Evolutionary conservation across 2,329 filamentous ascomycete species (phyloP).

Genomic region (Hymenoscyphus repandus): DNA sequence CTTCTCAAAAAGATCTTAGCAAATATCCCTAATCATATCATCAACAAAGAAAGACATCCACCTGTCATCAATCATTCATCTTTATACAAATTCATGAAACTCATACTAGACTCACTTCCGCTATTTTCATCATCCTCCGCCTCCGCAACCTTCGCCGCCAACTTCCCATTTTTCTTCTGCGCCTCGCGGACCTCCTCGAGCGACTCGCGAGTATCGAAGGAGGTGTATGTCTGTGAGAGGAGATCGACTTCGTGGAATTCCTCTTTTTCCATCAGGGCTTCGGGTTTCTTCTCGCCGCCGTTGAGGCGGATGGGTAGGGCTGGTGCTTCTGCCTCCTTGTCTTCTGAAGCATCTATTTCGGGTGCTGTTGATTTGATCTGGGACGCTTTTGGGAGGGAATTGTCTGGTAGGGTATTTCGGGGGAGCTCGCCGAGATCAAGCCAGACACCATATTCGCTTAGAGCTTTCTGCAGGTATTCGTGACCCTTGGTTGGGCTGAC

Average conservation of each 20-base stretch:
- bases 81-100: conserved; percentile 3
- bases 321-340: not conserved
- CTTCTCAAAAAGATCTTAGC: no score
- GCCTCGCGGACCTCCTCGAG: not conserved
- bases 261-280: not conserved
- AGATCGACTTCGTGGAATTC: conserved; percentile 7
- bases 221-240: no score
- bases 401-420: conserved; percentile 17
- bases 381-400: conserved; percentile 1
- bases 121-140: not conserved
- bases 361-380: not conserved
- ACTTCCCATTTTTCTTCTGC: conserved; percentile 3
- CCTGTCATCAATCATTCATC: not conserved
- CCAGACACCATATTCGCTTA: conserved; percentile 20
- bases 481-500: conserved; percentile 16
- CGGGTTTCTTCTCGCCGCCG: not conserved
- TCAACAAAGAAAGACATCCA: not conserved
- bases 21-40: no score
- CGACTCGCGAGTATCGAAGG: no score
- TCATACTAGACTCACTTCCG: conserved; percentile 1
- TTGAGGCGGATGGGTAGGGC: not conserved
- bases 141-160: not conserved
- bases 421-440: conserved; percentile 19
- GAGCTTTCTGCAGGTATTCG: conserved; percentile 11
- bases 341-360: not conserved